phyloP scores from a whole-genome alignment of 257 asterid genomes.

The Linaria vulgaris region DNA sequence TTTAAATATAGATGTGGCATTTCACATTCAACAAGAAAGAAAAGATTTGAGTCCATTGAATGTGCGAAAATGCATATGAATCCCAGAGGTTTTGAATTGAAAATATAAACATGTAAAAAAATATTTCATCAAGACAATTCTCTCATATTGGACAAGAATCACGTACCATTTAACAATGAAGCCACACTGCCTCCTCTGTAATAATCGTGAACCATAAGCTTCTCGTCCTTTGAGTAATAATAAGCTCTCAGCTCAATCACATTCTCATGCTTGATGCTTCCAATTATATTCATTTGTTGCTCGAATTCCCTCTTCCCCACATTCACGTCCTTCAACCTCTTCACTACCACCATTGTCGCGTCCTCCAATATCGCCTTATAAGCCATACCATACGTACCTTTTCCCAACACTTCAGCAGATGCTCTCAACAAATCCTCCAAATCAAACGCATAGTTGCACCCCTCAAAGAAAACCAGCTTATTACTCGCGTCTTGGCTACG shows the following conservation, averaged over 20 bases:
- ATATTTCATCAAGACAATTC: too few relatives aligned
- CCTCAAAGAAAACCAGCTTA: conserved; percentile 72
- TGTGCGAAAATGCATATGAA: neutral
- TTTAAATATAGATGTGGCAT: too few relatives aligned
- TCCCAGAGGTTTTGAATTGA: neutral
- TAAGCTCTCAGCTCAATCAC: conserved; percentile 78
- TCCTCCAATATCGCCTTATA: conserved; percentile 78
- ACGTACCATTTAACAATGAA: conserved; percentile 71
- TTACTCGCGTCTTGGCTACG: conserved; percentile 57
- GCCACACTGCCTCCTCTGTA: conserved; percentile 71
- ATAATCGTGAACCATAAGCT: conserved; percentile 76
- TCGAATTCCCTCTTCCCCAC: conserved; percentile 78
- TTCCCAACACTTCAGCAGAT: conserved; percentile 82
- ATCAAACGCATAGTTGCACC: conserved; percentile 76
- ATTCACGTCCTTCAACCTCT: conserved; percentile 80
- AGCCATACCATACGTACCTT: conserved; percentile 76
- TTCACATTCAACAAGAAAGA: too few relatives aligned
- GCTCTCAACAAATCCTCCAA: conserved; percentile 84
- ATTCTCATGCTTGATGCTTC: conserved; percentile 72
- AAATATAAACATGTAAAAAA: neutral
- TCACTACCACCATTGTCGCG: conserved; percentile 63
- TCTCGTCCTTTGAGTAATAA: conserved; percentile 83
- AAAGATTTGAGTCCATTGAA: too few relatives aligned
- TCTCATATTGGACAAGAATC: conserved; percentile 7
- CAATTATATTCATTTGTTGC: conserved; percentile 72